Conservation (phyloP, 176 grass and related monocot genomes). For the Eleusine indica region DNA sequence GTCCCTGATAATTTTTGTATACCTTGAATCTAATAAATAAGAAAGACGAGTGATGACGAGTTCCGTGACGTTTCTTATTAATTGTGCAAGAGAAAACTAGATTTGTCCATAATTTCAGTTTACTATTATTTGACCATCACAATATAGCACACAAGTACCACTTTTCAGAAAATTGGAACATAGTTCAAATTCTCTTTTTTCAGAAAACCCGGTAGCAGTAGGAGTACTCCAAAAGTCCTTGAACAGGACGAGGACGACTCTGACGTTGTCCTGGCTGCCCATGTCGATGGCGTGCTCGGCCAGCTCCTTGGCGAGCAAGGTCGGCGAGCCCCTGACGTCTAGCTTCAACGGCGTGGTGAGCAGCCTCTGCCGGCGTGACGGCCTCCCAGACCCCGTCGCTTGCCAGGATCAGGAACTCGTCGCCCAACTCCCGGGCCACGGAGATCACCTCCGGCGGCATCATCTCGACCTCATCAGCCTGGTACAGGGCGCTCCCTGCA, state of each 20-base stretch:
- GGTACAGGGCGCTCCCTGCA: not conserved
- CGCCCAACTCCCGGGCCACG: not conserved
- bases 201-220: too few relatives aligned
- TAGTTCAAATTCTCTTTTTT: too few relatives aligned
- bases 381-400: conserved; percentile 40
- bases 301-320: conserved; percentile 6
- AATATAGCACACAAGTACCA: too few relatives aligned
- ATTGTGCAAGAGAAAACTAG: too few relatives aligned
- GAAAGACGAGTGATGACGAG: too few relatives aligned
- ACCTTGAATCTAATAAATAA: too few relatives aligned
- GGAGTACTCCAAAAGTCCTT: not conserved
- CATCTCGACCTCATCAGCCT: too few relatives aligned
- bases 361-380: conserved; percentile 6
- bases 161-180: too few relatives aligned
- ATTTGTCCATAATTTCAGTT: too few relatives aligned
- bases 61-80: too few relatives aligned
- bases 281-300: not conserved
- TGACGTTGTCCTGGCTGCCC: conserved; percentile 12
- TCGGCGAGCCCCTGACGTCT: not conserved
- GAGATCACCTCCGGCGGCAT: not conserved
- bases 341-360: not conserved
- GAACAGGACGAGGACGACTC: conserved; percentile 5
- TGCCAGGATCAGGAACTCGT: conserved; percentile 43
- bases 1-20: not conserved
- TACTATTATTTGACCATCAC: too few relatives aligned